Conservation (phyloP, 352 stramenopile species). For the Phytophthora fragariae region DNA sequence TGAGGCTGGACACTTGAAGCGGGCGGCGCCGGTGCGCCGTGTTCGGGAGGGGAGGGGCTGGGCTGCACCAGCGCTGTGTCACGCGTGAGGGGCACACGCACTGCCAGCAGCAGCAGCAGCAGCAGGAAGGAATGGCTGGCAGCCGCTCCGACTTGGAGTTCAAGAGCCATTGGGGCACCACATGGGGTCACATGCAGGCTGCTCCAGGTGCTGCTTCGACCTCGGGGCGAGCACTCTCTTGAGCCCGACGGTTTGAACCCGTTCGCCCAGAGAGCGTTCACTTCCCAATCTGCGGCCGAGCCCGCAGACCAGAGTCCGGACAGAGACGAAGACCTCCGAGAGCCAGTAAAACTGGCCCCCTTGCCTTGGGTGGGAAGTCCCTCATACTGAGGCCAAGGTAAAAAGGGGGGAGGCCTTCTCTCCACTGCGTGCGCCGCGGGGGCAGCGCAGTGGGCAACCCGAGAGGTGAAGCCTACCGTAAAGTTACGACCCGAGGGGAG, state of each 20-base stretch:
- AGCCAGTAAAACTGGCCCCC: too few species aligned
- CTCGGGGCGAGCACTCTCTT: slow-evolving; percentile 1
- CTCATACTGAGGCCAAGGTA: too few species aligned
- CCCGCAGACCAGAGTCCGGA: too few species aligned
- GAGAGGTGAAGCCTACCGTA: too few species aligned
- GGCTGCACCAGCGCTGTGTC: neutral
- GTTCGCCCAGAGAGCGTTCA: slow-evolving; percentile 29
- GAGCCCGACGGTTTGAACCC: slow-evolving; percentile 15
- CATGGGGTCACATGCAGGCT: neutral
- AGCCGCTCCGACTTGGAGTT: neutral
- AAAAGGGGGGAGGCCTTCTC: too few species aligned
- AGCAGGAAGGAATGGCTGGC: slow-evolving; percentile 8
- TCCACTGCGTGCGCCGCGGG: too few species aligned
- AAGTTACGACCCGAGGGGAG: too few species aligned
- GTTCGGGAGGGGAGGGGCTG: slow-evolving; percentile 7
- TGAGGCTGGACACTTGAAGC: slow-evolving; percentile 33
- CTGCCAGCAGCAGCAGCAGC: neutral
- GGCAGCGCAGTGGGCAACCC: too few species aligned
- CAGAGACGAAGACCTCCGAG: too few species aligned
- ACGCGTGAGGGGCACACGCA: too few species aligned
- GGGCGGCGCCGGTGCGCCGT: slow-evolving; percentile 14
- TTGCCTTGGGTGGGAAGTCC: too few species aligned
- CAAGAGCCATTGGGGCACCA: neutral
- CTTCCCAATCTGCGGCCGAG: too few species aligned
- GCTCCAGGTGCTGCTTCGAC: slow-evolving; percentile 8